Evolutionary conservation across 305 asterid genomes (phyloP).

Genomic region (Lippia alba): DNA sequence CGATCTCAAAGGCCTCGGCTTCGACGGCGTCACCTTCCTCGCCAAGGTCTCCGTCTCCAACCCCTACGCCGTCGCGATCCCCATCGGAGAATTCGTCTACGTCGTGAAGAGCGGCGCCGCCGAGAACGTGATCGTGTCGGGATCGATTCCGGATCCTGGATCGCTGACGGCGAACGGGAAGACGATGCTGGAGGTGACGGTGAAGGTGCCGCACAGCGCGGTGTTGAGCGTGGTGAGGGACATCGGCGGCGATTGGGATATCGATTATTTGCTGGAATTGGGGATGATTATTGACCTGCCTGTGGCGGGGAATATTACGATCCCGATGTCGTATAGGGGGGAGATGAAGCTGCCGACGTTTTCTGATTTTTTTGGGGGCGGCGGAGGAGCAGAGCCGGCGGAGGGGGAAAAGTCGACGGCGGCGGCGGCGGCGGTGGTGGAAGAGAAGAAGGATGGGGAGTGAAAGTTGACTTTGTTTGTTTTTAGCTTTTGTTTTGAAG

Average conservation of each 20-base stretch:
- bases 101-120: constrained; percentile 49
- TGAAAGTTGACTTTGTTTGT: background rate
- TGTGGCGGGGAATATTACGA: constrained; percentile 64
- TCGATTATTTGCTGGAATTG: constrained; percentile 64
- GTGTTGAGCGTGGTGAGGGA: constrained; percentile 61
- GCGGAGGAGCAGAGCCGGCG: constrained; percentile 23
- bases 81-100: constrained; percentile 72
- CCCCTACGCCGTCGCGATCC: constrained; percentile 68
- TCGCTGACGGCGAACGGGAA: constrained; percentile 60
- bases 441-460: background rate
- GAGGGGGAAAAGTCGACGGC: background rate
- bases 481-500: background rate
- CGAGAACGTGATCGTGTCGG: constrained; percentile 44
- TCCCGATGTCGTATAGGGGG: constrained; percentile 70
- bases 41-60: constrained; percentile 66
- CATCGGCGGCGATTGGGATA: constrained; percentile 81
- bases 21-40: constrained; percentile 59
- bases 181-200: constrained; percentile 62
- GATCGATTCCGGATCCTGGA: constrained; percentile 79
- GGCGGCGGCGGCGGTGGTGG: background rate
- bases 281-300: constrained; percentile 75
- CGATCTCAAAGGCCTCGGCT: constrained; percentile 61
- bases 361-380: constrained; percentile 50
- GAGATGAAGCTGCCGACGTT: constrained; percentile 84
- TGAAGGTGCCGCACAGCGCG: constrained; percentile 79